Evolutionary conservation across 768 basidiomycete species (phyloP), one percentile per base, ranked within the genome.

Genomic region (Leccinum aurantiacum): DNA sequence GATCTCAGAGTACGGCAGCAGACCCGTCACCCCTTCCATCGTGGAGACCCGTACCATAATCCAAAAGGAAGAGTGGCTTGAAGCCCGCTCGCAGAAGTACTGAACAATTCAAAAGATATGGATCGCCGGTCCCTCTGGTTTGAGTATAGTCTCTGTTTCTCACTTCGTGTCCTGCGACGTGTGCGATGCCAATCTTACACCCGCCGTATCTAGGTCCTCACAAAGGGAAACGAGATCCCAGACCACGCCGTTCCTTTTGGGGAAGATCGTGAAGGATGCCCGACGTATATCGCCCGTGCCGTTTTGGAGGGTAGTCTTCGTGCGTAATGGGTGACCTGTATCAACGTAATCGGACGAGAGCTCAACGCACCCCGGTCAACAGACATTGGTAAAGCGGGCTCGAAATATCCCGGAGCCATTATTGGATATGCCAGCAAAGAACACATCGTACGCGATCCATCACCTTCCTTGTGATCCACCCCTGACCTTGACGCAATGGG

Each of bases 391-490:
- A 76, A 73, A 62, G 73, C 75, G 53, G 65, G 70, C 6, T 54
- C 64, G 24, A 72, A 77, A 29, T 68, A 65, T n/a, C 3, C 66
- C 19, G 75, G 75, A 17, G 75, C 74, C 0, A 57, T 67, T 3
- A 69, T 78, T 19, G 65, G 69, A 24, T 76, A 63, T 54, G 71
- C 71, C n/a, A 75, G 76, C 6, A 76, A 65, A 53, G 75, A 76
- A 50, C 69, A 67, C 56, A 64, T 68, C 3, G 75, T 76, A 63
- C 31, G 67, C 29, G 24, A 49, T 11, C n/a, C n/a, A 10, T n/a
- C 41, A 44, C 41, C 9, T 44, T 44, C 41, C n/a, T 4, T 44
- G 41, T 19, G n/a, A 11, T 41, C 10, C 17, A 14, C 6, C 2
- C 2, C 14, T 11, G 27, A 29, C 22, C 27, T 22, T 3, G 53